A percentile compares a stretch with the other conserved stretches of the same genome.
Evolutionary conservation across 2,329 filamentous ascomycete species (phyloP).

Genomic region (Colletotrichum truncatum): DNA sequence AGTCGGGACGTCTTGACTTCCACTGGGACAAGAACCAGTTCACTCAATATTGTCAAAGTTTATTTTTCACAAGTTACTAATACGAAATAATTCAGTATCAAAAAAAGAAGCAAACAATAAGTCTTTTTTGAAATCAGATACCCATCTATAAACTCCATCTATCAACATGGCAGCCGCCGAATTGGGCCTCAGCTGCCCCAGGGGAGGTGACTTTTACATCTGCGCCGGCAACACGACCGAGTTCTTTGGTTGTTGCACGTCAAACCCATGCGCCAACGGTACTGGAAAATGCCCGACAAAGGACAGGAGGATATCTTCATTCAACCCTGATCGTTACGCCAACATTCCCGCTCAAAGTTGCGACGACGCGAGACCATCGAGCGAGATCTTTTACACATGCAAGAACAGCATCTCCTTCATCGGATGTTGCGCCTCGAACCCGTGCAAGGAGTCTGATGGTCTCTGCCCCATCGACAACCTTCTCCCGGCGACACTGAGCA

Average conservation of each 20-base stretch:
- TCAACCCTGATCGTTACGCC: conserved; percentile 35
- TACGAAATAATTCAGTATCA: no score
- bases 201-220: conserved; percentile 46
- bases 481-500: conserved; percentile 37
- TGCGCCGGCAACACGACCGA: conserved; percentile 40
- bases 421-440: conserved; percentile 48
- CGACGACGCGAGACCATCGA: conserved; percentile 27
- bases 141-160: background rate
- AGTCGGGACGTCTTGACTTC: background rate
- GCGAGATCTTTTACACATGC: conserved; percentile 46
- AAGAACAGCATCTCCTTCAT: conserved; percentile 42
- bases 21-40: background rate
- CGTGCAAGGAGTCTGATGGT: conserved; percentile 37
- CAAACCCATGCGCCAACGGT: conserved; percentile 42
- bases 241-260: conserved; percentile 52
- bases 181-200: conserved; percentile 42
- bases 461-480: conserved; percentile 37
- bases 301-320: conserved; percentile 39
- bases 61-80: background rate
- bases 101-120: no score
- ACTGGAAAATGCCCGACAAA: conserved; percentile 43
- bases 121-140: no score
- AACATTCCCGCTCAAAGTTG: conserved; percentile 44
- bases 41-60: background rate
- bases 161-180: background rate